These are phyloP conservation scores for Arctium lappa DNA, from an alignment of 129 eudicot species.

Conservation along the genomic window DNA sequence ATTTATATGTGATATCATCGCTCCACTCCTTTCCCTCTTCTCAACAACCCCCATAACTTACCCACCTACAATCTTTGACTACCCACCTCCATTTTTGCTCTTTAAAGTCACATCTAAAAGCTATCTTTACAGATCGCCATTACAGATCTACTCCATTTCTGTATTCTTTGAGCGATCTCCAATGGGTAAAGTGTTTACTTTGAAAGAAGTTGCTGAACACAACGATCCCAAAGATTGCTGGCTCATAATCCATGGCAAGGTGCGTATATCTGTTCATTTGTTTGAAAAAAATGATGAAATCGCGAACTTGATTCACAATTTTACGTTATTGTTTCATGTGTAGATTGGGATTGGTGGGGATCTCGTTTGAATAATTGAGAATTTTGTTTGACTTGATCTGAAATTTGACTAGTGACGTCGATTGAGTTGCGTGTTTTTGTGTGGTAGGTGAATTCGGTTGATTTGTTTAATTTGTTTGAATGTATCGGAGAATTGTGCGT, in stretches of 20 bases:
- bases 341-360: not conserved
- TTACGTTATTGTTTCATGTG: not conserved
- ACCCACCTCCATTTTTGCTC: conserved; percentile 12
- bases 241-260: conserved; percentile 87
- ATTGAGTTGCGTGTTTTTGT: not conserved
- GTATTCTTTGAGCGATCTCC: not conserved
- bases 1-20: not conserved
- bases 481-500: not conserved
- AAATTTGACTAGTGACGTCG: not conserved
- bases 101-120: not conserved
- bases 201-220: conserved; percentile 77
- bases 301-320: not conserved
- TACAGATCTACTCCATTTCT: not conserved
- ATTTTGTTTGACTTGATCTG: not conserved
- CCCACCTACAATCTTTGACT: conserved; percentile 11
- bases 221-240: conserved; percentile 82
- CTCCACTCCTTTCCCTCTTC: not conserved
- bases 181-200: conserved; percentile 42
- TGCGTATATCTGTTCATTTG: not conserved
- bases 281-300: not conserved
- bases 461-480: not conserved
- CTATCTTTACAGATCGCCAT: not conserved
- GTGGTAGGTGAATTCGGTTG: conserved; percentile 7
- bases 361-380: not conserved
- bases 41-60: conserved; percentile 8